Conservation (phyloP, 257 asterid species). For the Plantago major region DNA sequence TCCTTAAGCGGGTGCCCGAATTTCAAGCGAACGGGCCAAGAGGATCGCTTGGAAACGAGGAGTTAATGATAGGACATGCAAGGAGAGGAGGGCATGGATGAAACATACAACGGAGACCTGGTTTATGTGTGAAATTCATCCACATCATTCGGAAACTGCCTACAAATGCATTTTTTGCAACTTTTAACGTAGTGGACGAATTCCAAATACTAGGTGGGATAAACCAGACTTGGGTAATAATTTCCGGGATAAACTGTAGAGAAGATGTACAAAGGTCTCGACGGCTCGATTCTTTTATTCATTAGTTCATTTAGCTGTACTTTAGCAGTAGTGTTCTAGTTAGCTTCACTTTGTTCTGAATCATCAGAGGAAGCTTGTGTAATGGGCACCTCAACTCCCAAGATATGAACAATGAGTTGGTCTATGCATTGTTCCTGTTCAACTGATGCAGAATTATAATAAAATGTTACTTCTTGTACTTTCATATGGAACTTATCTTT, state of each 20-base stretch:
- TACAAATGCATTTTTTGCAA: neutral
- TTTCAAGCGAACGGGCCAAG: constrained; percentile 19
- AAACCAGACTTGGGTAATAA: neutral
- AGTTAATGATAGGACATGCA: constrained; percentile 3
- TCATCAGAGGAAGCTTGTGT: constrained; percentile 7
- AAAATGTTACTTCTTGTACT: neutral
- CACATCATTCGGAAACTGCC: neutral
- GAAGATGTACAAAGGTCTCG: constrained; percentile 33
- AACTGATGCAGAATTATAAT: constrained; percentile 3
- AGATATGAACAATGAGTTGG: constrained; percentile 8
- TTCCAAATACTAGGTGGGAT: neutral
- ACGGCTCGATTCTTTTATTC: constrained; percentile 26
- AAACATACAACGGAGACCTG: neutral
- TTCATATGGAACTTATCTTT: neutral
- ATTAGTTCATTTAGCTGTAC: neutral
- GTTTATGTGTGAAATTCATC: neutral
- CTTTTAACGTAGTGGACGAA: neutral
- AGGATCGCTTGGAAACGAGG: constrained; percentile 28
- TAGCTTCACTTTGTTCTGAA: constrained; percentile 1
- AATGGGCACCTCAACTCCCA: constrained; percentile 14
- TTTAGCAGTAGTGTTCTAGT: constrained; percentile 14
- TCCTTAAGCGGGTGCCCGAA: constrained; percentile 12
- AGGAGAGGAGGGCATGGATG: neutral
- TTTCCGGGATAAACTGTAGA: neutral
- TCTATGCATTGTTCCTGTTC: constrained; percentile 3